Percentiles rank a stretch among this genome's conserved stretches.
These are phyloP conservation scores for Dillenia turbinata DNA, from an alignment of 164 flowering plant genomes.

Conservation along the genomic window DNA sequence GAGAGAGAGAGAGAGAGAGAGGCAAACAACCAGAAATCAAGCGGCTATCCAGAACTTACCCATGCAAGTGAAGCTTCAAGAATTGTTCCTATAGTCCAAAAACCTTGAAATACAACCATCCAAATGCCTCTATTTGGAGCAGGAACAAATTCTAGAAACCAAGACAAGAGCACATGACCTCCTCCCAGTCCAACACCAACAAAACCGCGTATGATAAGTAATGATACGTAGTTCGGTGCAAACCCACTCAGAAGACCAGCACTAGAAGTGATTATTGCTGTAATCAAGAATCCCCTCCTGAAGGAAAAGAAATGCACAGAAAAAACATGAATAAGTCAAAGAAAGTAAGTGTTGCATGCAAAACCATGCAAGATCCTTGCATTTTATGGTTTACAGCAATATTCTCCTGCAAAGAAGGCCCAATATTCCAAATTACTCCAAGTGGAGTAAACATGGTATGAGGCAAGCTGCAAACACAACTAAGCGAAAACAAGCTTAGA, in stretches of 20 bases:
- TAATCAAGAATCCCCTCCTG: constrained; percentile 72
- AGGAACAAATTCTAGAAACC: constrained; percentile 86
- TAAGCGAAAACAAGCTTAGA: no score
- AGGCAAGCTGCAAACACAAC: no score
- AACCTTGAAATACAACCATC: constrained; percentile 77
- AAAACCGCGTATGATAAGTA: constrained; percentile 56
- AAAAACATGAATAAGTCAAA: neutral
- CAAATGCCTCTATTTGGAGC: constrained; percentile 77
- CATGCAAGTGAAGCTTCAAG: constrained; percentile 80
- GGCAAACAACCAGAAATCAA: no score
- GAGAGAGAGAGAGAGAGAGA: no score
- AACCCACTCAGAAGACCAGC: constrained; percentile 71
- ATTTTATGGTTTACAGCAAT: neutral
- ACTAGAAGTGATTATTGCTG: constrained; percentile 55
- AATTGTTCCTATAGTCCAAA: constrained; percentile 79
- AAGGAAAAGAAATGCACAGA: neutral
- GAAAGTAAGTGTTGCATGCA: neutral
- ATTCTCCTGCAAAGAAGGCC: no score
- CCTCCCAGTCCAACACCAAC: constrained; percentile 91
- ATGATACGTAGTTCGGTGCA: constrained; percentile 55
- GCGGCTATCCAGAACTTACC: constrained; percentile 28
- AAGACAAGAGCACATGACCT: constrained; percentile 76
- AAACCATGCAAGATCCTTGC: neutral
- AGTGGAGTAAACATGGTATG: no score
- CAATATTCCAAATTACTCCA: no score